Percentiles rank a stretch among this genome's conserved stretches.
These are phyloP conservation scores for Chaetomium sp. DNA, from an alignment of 2,329 filamentous ascomycete species.

Conservation along the genomic window DNA sequence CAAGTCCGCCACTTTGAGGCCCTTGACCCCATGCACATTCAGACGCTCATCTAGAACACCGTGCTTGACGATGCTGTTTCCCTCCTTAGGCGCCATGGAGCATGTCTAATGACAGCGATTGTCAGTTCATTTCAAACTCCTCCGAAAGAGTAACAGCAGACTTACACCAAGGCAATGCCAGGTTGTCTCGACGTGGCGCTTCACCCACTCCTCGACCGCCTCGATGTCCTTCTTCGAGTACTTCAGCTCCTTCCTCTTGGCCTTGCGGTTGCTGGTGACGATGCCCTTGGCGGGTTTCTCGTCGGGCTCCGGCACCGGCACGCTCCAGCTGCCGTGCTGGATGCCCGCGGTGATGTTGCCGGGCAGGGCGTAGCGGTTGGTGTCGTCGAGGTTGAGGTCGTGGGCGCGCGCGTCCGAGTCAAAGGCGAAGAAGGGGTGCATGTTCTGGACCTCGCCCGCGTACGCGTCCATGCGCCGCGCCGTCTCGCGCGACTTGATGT, in stretches of 20 bases:
- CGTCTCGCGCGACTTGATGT: conserved; percentile 80
- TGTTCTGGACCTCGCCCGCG: conserved; percentile 68
- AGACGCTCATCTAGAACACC: conserved; percentile 76
- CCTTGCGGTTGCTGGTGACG: conserved; percentile 66
- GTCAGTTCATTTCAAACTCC: not conserved
- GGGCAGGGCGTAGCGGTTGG: conserved; percentile 73
- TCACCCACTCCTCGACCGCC: conserved; percentile 69
- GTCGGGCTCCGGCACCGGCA: conserved; percentile 57
- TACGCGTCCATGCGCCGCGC: conserved; percentile 77
- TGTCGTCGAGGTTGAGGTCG: conserved; percentile 75
- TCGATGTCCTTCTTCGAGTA: conserved; percentile 66
- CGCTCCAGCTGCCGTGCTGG: conserved; percentile 72
- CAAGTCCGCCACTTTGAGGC: conserved; percentile 75
- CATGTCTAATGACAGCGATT: conserved; percentile 54
- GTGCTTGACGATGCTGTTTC: conserved; percentile 79
- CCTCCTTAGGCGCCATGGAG: conserved; percentile 74
- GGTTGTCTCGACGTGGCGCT: conserved; percentile 74
- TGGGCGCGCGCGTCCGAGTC: conserved; percentile 69
- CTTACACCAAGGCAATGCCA: conserved; percentile 65
- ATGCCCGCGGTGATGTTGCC: conserved; percentile 72
- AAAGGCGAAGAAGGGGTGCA: conserved; percentile 73
- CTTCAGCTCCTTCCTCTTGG: conserved; percentile 63
- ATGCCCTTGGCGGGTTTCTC: conserved; percentile 47
- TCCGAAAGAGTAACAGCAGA: conserved; percentile 9
- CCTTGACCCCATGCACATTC: conserved; percentile 76